Percentiles rank a stretch among this genome's conserved stretches.
These are phyloP conservation scores for Bisporella sp. DNA, from an alignment of 2,329 filamentous ascomycete species.

Conservation along the genomic window DNA sequence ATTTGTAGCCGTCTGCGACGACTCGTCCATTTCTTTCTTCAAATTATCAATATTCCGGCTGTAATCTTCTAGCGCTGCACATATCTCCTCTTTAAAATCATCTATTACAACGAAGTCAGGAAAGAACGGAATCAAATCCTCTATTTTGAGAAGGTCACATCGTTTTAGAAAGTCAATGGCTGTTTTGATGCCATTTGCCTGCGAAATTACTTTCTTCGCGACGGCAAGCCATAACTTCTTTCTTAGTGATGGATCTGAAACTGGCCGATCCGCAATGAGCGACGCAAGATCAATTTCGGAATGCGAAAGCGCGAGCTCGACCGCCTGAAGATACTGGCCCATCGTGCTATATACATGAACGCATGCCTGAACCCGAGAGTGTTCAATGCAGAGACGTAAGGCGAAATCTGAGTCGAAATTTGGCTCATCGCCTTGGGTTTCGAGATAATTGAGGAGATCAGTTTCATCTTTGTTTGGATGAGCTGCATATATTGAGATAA, in stretches of 20 bases:
- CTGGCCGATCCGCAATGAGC: conserved; percentile 79
- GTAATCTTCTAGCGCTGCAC: conserved; percentile 87
- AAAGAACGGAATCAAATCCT: conserved; percentile 97
- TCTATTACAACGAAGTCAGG: conserved; percentile 98
- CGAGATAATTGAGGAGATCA: conserved; percentile 78
- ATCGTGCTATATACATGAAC: conserved; percentile 97
- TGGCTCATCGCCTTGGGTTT: conserved; percentile 80
- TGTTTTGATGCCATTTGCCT: conserved; percentile 80
- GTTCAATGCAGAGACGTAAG: conserved; percentile 87
- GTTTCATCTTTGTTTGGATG: conserved; percentile 78
- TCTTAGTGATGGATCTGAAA: conserved; percentile 69
- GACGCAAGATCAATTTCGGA: conserved; percentile 85
- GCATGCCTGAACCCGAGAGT: conserved; percentile 86
- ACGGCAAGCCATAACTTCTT: conserved; percentile 96
- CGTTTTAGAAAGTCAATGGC: conserved; percentile 91
- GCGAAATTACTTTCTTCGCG: conserved; percentile 85
- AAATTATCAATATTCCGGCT: conserved; percentile 81
- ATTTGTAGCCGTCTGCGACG: conserved; percentile 77
- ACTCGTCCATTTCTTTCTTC: conserved; percentile 94
- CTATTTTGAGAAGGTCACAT: conserved; percentile 87
- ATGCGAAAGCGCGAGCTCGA: conserved; percentile 86
- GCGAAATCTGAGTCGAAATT: conserved; percentile 95
- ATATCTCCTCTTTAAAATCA: conserved; percentile 98
- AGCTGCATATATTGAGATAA: conserved; percentile 92
- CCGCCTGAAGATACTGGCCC: conserved; percentile 88